Conservation (phyloP, 2,329 filamentous ascomycete species). For the Fusarium kyushuense region DNA sequence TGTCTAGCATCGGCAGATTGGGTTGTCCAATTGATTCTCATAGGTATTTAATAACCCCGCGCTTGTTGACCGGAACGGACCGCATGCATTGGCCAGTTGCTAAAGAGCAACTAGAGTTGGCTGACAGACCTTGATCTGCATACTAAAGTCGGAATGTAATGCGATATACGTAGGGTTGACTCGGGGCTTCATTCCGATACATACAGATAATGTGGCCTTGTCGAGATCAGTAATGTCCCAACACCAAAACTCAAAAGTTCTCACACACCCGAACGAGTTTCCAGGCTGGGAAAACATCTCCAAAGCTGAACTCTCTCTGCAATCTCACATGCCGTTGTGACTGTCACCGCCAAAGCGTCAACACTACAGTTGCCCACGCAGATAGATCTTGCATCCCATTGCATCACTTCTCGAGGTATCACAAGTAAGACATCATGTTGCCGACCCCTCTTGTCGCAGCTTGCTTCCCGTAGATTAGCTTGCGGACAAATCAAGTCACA, state of each 20-base stretch:
- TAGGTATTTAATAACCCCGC: slow-evolving; percentile 13
- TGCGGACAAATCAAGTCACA: slow-evolving; percentile 8
- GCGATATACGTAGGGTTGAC: background rate
- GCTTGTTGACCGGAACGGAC: slow-evolving; percentile 34
- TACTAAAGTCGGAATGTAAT: slow-evolving; percentile 5
- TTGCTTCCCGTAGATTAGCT: slow-evolving; percentile 3
- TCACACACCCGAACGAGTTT: background rate
- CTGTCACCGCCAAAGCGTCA: background rate
- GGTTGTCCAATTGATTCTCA: slow-evolving; percentile 11
- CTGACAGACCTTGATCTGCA: background rate
- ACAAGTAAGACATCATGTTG: slow-evolving; percentile 20
- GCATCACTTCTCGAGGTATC: slow-evolving; percentile 4
- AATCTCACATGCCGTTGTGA: background rate
- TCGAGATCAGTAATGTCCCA: background rate
- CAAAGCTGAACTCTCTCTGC: background rate
- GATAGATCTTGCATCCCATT: slow-evolving; percentile 12
- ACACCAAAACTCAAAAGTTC: background rate
- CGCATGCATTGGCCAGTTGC: slow-evolving; percentile 21
- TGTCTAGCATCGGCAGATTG: slow-evolving; percentile 16
- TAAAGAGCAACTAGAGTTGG: background rate
- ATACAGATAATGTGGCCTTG: background rate
- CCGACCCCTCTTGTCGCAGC: slow-evolving; percentile 7
- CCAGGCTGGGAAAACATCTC: background rate
- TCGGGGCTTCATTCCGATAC: background rate
- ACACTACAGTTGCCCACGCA: background rate